Evolutionary conservation across 768 basidiomycete species (phyloP), one percentile per base, ranked within the genome.

Genomic region (Boletus tomentosulus): DNA sequence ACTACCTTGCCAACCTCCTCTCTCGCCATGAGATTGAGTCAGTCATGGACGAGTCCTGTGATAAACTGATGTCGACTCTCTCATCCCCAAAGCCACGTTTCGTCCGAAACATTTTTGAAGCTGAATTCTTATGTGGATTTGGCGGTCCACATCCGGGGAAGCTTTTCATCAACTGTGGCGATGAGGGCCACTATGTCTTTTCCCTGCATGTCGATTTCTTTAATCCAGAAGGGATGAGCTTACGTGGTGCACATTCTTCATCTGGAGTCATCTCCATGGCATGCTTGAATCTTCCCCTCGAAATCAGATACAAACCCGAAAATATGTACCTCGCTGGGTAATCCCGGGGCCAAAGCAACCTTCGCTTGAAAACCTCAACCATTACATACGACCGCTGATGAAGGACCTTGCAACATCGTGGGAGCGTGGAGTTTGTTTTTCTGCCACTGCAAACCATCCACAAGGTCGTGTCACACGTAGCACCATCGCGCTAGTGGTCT

Each of bases 241-340:
- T 49, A 2, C 52, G 58, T 1, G 69, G 71, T 3, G 69, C 69
- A 25, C 57, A 52, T 8, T 50, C 58, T 0, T 74, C 70, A 0
- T 54, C 46, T 1, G 48, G 59, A 3, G 57, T 61, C 1, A 59
- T 63, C 3, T 63, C 56, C 0, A 54, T 53, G 42, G 50, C 58
- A 1, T 64, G 56, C 15, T 34, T 62, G 1, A 76, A 76, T 46
- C 64, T 78, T 0, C 74, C 74, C 0, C 63, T 62, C 0, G 56
- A 71, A 24, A 50, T 71, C 1, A 57, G 65, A 3, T 76, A 74
- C 53, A 66, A 67, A 10, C 58, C 59, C 0, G 67, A 76, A 25
- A 74, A 80, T 55, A 63, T 78, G 55, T 77, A 68, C 53, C 58
- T 75, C 0, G 67, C 63, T 0, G 73, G 66, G 19, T 19, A 19